Evolutionary conservation across 352 stramenopile species (phyloP), one percentile per base, ranked within the genome.

Genomic region (Elongisporangium senticosum): DNA sequence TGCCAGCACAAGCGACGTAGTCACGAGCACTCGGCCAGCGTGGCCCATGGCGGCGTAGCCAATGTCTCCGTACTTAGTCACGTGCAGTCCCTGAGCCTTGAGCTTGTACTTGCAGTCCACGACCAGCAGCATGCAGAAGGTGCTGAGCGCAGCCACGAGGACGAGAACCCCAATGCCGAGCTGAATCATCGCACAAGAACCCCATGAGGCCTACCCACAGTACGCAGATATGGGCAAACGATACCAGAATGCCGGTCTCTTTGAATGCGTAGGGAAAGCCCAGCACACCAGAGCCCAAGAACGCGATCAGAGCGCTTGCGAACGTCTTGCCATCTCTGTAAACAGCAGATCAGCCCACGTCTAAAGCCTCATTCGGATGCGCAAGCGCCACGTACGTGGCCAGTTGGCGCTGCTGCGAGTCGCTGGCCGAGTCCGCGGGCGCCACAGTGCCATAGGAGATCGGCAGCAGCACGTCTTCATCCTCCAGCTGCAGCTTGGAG

Each of bases 201-300:
- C 23, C 19, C 19, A 47, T 28, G 28, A 26, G 23, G 5, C 23
- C 5, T 5, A 26, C 23, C 5, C 23, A 5, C 23, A 47, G 23
- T 5, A 7, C 22, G 1, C n/a, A 13, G 84, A n/a, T 48, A 21
- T 67, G 53, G 6, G 75, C 7, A 11, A 67, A 57, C 28, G 76
- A 63, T 21, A 90, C 69, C 5, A 87, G 26, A 62, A 86, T 85
- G 13, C 85, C 85, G 4, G 75, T 79, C 53, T 77, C 62, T n/a
- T 75, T 80, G 67, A 95, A 92, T n/a, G 83, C 85, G 61, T 86
- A 84, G 1, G 85, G 85, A 24, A 91, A 64, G 3, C 82, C 85
- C 1, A 95, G 66, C 23, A 92, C 72, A 22, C 85, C 85, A 23
- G 85, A 84, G 19, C 85, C 85, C 1, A 95, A 69, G 67, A 95